Evolutionary conservation across 2,329 filamentous ascomycete species (phyloP).

Genomic region (Cladosporium cucumerinum): DNA sequence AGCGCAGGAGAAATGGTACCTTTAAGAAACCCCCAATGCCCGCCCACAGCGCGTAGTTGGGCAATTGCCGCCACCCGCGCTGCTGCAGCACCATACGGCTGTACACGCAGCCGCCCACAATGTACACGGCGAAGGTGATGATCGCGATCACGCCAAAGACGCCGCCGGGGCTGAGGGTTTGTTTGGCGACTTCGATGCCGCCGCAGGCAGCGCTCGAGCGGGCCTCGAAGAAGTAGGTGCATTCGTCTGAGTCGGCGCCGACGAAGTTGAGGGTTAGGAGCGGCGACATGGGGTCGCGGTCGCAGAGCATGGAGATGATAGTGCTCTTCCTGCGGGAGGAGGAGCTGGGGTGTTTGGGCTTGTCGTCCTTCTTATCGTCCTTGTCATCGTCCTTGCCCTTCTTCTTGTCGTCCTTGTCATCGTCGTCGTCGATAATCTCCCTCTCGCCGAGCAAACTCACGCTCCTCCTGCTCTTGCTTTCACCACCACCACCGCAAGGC

Average conservation of each 20-base stretch:
- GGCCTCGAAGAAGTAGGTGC: slow-evolving; percentile 93
- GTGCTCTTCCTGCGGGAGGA: slow-evolving; percentile 70
- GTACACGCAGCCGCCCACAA: slow-evolving; percentile 91
- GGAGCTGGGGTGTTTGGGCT: slow-evolving; percentile 39
- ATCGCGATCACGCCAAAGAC: slow-evolving; percentile 84
- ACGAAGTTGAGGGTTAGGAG: slow-evolving; percentile 77
- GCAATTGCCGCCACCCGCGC: slow-evolving; percentile 89
- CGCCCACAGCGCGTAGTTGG: slow-evolving; percentile 91
- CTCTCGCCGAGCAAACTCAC: slow-evolving; percentile 29
- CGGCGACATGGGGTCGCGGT: slow-evolving; percentile 69
- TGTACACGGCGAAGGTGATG: slow-evolving; percentile 79
- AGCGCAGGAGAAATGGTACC: slow-evolving; percentile 48
- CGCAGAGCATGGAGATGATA: slow-evolving; percentile 89
- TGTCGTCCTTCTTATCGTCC: slow-evolving; percentile 30
- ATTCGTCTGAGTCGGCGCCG: slow-evolving; percentile 76
- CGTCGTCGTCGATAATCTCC: slow-evolving; percentile 40
- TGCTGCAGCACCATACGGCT: slow-evolving; percentile 93
- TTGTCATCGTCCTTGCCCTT: slow-evolving; percentile 33
- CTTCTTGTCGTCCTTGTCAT: slow-evolving; percentile 34
- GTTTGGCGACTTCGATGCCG: slow-evolving; percentile 58
- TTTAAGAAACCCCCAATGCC: slow-evolving; percentile 79
- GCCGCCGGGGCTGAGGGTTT: slow-evolving; percentile 63
- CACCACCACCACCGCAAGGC: slow-evolving; percentile 43
- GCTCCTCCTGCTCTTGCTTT: slow-evolving; percentile 27
- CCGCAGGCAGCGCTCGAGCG: slow-evolving; percentile 81